Evolutionary conservation across 805 yeast genomes (phyloP).

Genomic region (Sungouiozyma intestinalis): DNA sequence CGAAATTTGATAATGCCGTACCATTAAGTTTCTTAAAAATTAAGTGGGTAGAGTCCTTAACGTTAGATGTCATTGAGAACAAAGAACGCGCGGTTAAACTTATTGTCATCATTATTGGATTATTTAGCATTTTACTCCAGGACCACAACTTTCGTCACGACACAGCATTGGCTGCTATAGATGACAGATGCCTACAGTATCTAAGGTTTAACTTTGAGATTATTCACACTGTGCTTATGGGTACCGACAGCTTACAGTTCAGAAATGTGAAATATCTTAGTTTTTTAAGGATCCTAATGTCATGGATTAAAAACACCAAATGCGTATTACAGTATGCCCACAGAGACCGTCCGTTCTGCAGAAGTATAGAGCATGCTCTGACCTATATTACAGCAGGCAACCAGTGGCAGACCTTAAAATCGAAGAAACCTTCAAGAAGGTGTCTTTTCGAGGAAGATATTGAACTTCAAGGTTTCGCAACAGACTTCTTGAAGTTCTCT

Average conservation of each 20-base stretch:
- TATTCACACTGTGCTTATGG: slow-evolving; percentile 16
- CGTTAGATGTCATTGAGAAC: slow-evolving; percentile 1
- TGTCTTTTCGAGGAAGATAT: slow-evolving; percentile 14
- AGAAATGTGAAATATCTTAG: slow-evolving; percentile 19
- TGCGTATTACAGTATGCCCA: slow-evolving; percentile 28
- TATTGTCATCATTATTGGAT: not conserved
- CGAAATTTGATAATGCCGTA: not conserved
- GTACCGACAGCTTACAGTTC: slow-evolving; percentile 10
- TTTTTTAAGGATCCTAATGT: slow-evolving; percentile 38
- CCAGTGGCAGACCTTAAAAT: no score
- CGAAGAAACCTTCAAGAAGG: slow-evolving; percentile 7
- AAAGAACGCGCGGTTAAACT: not conserved
- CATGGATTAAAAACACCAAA: slow-evolving; percentile 45
- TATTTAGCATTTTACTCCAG: not conserved
- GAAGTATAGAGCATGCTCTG: slow-evolving; percentile 12
- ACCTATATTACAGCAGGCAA: slow-evolving; percentile 22
- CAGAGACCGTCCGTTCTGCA: slow-evolving; percentile 21
- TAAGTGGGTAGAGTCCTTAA: slow-evolving; percentile 1
- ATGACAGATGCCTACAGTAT: slow-evolving; percentile 26
- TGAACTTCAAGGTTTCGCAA: slow-evolving; percentile 8
- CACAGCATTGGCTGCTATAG: not conserved
- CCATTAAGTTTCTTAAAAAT: slow-evolving; percentile 3
- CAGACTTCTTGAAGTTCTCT: slow-evolving; percentile 7
- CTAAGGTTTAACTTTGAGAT: slow-evolving; percentile 31
- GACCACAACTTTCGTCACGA: not conserved